Percentiles rank a stretch among this genome's conserved stretches.
These are phyloP conservation scores for Lachancea meyersii DNA, from an alignment of 805 yeast genomes.

Conservation along the genomic window DNA sequence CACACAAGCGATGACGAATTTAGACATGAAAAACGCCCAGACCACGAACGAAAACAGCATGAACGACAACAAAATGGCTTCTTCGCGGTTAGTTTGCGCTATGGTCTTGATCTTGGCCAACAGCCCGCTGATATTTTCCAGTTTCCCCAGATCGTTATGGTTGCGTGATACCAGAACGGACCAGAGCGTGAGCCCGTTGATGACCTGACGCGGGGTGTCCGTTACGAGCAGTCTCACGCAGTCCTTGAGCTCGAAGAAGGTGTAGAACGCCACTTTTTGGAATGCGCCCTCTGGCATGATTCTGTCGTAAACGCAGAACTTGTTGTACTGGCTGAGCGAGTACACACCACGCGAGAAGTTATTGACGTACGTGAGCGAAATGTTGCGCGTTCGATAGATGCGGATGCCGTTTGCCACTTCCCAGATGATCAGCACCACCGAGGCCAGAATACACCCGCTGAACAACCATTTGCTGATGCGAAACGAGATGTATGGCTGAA, in stretches of 20 bases:
- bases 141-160: conserved; percentile 29
- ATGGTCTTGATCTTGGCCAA: conserved; percentile 46
- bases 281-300: conserved; percentile 59
- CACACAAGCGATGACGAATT: conserved; percentile 49
- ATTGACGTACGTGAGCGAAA: conserved; percentile 66
- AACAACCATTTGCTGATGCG: conserved; percentile 63
- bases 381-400: conserved; percentile 53
- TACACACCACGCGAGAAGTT: conserved; percentile 53
- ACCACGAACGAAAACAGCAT: conserved; percentile 71
- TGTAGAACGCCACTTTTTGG: conserved; percentile 62
- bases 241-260: conserved; percentile 58
- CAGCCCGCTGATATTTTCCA: conserved; percentile 26
- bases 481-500: conserved; percentile 43
- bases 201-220: conserved; percentile 82
- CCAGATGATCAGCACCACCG: conserved; percentile 51
- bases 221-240: conserved; percentile 61
- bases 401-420: conserved; percentile 53
- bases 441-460: conserved; percentile 71
- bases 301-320: conserved; percentile 65
- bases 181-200: conserved; percentile 68
- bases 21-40: conserved; percentile 62
- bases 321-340: conserved; percentile 52
- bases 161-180: conserved; percentile 38
- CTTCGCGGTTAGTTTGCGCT: conserved; percentile 54
- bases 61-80: conserved; percentile 66